These are phyloP conservation scores for Hansenula sp. DNA, from an alignment of 1,139 yeast species.

Conservation along the genomic window DNA sequence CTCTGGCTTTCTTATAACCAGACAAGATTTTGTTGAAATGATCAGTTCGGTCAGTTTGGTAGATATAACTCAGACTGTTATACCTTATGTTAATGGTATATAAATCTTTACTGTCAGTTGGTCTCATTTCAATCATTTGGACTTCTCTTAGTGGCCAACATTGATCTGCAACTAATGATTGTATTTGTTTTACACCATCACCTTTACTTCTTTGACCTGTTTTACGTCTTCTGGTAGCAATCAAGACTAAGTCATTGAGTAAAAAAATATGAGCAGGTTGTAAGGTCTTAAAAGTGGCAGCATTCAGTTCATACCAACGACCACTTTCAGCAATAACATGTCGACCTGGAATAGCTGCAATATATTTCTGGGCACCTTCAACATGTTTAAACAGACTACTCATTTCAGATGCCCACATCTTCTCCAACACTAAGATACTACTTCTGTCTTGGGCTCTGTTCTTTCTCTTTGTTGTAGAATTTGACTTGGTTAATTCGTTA, in stretches of 20 bases:
- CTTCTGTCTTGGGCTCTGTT: slow-evolving; percentile 51
- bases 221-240: slow-evolving; percentile 62
- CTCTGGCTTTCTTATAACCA: slow-evolving; percentile 62
- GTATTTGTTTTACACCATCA: slow-evolving; percentile 20
- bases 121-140: slow-evolving; percentile 39
- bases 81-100: slow-evolving; percentile 46
- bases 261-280: slow-evolving; percentile 75
- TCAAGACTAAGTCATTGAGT: slow-evolving; percentile 70
- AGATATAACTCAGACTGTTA: slow-evolving; percentile 50
- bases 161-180: slow-evolving; percentile 62
- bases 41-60: slow-evolving; percentile 27
- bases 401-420: slow-evolving; percentile 77
- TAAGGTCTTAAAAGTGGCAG: slow-evolving; percentile 81
- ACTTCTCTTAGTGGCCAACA: slow-evolving; percentile 76
- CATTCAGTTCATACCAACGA: slow-evolving; percentile 84
- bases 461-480: slow-evolving; percentile 5
- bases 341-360: slow-evolving; percentile 76
- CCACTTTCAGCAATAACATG: slow-evolving; percentile 79
- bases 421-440: slow-evolving; percentile 69
- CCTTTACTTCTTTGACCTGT: slow-evolving; percentile 24
- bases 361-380: slow-evolving; percentile 83
- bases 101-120: slow-evolving; percentile 22
- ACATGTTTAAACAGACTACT: slow-evolving; percentile 74
- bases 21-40: slow-evolving; percentile 42
- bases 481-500: slow-evolving; percentile 14